A percentile compares a stretch with the other conserved stretches of the same genome.
Conservation (phyloP, 2,329 filamentous ascomycete genomes). For the Chaetomiaceae sp. region DNA sequence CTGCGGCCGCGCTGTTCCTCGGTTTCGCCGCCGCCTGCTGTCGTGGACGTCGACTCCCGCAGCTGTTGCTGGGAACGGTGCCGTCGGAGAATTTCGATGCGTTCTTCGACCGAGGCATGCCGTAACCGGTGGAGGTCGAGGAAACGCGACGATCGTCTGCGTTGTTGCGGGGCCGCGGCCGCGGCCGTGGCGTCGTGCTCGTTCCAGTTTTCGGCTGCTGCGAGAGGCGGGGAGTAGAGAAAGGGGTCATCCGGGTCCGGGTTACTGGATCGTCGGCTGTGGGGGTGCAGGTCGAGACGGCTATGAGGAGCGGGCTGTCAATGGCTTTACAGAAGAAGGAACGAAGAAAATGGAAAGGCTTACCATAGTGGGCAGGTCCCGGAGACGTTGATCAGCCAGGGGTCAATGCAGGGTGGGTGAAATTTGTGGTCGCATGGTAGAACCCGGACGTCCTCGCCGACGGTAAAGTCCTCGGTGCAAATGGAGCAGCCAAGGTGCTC, state of each 20-base stretch:
- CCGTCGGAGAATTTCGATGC: slow-evolving; percentile 55
- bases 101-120: slow-evolving; percentile 55
- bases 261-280: slow-evolving; percentile 24
- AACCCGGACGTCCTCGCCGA: slow-evolving; percentile 64
- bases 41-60: slow-evolving; percentile 32
- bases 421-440: slow-evolving; percentile 65
- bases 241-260: slow-evolving; percentile 23
- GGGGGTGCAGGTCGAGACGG: slow-evolving; percentile 51
- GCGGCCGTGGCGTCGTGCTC: slow-evolving; percentile 24
- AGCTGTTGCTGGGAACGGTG: slow-evolving; percentile 38
- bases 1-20: slow-evolving; percentile 38
- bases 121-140: slow-evolving; percentile 55
- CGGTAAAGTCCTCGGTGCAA: slow-evolving; percentile 64
- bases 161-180: slow-evolving; percentile 29
- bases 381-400: slow-evolving; percentile 65
- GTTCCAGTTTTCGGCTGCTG: slow-evolving; percentile 29
- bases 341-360: slow-evolving; percentile 28
- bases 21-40: slow-evolving; percentile 31
- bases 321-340: neutral
- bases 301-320: slow-evolving; percentile 31
- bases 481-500: slow-evolving; percentile 59
- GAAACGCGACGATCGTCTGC: slow-evolving; percentile 46
- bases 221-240: slow-evolving; percentile 40
- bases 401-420: slow-evolving; percentile 64
- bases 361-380: slow-evolving; percentile 67